Percentiles rank a stretch among this genome's conserved stretches.
These are phyloP conservation scores for Radiomyces spectabilis DNA, from an alignment of 192 early-diverging fungal genomes.

Conservation along the genomic window DNA sequence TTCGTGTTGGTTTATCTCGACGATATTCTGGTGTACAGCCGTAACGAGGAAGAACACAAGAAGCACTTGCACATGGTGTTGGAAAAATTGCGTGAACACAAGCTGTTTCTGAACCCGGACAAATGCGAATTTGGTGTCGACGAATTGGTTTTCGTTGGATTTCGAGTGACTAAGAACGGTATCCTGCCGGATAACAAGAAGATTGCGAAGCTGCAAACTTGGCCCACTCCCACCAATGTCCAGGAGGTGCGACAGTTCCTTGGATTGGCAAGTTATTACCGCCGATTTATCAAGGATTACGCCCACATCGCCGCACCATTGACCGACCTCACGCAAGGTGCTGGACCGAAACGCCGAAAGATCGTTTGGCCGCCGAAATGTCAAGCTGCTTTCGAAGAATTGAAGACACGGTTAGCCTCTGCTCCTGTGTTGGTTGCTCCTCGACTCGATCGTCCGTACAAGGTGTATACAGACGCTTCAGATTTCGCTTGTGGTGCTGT, in stretches of 20 bases:
- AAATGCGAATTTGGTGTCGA: too few species aligned
- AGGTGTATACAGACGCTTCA: background rate
- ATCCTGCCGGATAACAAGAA: conserved; percentile 15
- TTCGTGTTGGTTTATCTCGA: too few species aligned
- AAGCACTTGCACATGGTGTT: too few species aligned
- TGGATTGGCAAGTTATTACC: conserved; percentile 30
- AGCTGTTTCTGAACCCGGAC: too few species aligned
- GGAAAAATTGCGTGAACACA: too few species aligned
- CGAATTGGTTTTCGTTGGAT: conserved; percentile 26
- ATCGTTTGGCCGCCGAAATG: background rate
- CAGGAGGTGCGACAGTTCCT: conserved; percentile 23
- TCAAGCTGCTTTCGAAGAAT: background rate
- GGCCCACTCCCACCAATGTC: conserved; percentile 16
- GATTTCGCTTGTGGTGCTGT: background rate
- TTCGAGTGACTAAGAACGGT: conserved; percentile 12
- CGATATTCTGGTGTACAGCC: too few species aligned
- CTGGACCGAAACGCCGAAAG: background rate
- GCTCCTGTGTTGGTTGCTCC: background rate
- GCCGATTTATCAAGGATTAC: conserved; percentile 25
- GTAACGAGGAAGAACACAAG: too few species aligned
- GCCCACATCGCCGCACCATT: conserved; percentile 24
- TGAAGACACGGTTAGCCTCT: background rate
- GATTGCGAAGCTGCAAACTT: conserved; percentile 5
- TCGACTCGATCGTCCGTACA: background rate
- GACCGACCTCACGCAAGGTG: conserved; percentile 19